Evolutionary conservation across 2,329 filamentous ascomycete species (phyloP).

Genomic region (Fusarium liriodendri): DNA sequence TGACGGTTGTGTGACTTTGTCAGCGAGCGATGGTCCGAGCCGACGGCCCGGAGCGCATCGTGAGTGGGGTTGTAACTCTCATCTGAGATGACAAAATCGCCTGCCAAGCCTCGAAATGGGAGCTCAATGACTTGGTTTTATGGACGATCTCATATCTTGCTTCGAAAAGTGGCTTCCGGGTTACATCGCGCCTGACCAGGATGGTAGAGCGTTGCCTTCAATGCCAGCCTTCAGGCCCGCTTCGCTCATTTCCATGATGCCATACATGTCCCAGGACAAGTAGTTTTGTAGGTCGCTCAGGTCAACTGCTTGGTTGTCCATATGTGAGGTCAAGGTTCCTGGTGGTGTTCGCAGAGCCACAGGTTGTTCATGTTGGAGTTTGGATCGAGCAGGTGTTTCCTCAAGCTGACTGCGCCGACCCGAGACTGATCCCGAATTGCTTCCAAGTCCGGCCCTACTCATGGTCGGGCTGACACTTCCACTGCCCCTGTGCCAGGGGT

Average conservation of each 20-base stretch:
- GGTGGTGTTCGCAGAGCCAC: conserved; percentile 43
- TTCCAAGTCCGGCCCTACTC: conserved; percentile 19
- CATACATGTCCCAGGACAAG: conserved; percentile 55
- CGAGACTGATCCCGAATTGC: conserved; percentile 23
- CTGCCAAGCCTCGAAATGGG: background rate
- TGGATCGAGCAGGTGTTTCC: conserved; percentile 43
- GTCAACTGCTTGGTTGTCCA: conserved; percentile 51
- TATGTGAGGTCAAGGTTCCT: conserved; percentile 35
- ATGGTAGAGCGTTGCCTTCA: conserved; percentile 49
- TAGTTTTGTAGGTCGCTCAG: conserved; percentile 54
- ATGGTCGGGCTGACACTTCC: conserved; percentile 28
- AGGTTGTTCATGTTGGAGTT: conserved; percentile 53
- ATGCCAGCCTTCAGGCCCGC: conserved; percentile 49
- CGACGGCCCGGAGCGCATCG: conserved; percentile 23
- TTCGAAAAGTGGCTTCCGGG: background rate
- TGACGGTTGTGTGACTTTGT: conserved; percentile 19
- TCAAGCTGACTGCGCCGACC: conserved; percentile 28
- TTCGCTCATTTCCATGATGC: conserved; percentile 55
- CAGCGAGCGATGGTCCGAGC: conserved; percentile 34
- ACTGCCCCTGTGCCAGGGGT: conserved; percentile 19
- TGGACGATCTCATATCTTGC: background rate
- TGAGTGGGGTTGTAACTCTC: conserved; percentile 8
- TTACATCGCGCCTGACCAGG: conserved; percentile 43
- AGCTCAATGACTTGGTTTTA: background rate
- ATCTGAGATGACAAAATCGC: background rate